Evolutionary conservation across 2,329 filamentous ascomycete species (phyloP).

Genomic region (Colletotrichum tabaci): DNA sequence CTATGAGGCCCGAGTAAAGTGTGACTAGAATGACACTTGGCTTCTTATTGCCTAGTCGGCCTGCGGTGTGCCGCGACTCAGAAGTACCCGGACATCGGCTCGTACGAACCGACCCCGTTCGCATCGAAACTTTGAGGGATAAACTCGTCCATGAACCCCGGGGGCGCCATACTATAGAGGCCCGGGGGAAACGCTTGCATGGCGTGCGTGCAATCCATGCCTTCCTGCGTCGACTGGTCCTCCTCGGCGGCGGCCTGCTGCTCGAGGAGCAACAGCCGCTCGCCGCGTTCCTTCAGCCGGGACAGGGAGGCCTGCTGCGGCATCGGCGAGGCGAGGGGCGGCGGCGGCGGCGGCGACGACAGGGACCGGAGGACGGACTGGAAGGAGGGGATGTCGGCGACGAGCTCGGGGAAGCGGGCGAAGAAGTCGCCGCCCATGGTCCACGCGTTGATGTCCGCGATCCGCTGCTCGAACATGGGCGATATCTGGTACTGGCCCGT

Average conservation of each 20-base stretch:
- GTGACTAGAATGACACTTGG: no score
- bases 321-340: neutral
- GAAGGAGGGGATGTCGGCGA: conserved; percentile 50
- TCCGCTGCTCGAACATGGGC: conserved; percentile 45
- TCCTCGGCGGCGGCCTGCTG: conserved; percentile 1
- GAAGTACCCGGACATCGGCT: conserved; percentile 16
- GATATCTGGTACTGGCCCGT: conserved; percentile 47
- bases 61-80: neutral
- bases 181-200: conserved; percentile 25
- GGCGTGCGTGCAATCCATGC: conserved; percentile 23
- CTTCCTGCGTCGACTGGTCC: neutral
- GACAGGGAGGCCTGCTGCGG: conserved; percentile 28
- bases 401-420: conserved; percentile 47
- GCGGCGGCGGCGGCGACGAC: neutral
- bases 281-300: conserved; percentile 21
- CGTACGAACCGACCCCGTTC: conserved; percentile 1
- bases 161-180: conserved; percentile 23
- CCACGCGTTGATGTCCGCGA: conserved; percentile 49
- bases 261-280: neutral
- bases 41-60: no score
- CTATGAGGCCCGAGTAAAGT: neutral
- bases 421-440: conserved; percentile 50
- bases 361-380: conserved; percentile 26
- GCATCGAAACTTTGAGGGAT: conserved; percentile 12
- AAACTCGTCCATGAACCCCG: conserved; percentile 27